These are phyloP conservation scores for Mikania micrantha DNA, from an alignment of 129 eudicot genomes.

Conservation along the genomic window DNA sequence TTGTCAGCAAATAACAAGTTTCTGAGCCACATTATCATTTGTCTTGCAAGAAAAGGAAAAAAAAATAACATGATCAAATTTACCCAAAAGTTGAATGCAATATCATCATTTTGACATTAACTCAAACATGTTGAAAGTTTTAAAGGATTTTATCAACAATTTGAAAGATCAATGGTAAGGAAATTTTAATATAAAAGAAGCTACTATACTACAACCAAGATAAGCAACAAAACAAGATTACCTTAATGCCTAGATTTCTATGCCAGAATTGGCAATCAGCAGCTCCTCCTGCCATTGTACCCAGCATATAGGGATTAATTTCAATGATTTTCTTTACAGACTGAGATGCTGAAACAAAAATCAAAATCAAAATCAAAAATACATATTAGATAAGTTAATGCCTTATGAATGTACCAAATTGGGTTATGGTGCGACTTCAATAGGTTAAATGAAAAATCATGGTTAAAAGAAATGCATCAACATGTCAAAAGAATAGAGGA, in stretches of 20 bases:
- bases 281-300: slow-evolving; percentile 99
- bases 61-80: not conserved
- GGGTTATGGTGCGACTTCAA: not conserved
- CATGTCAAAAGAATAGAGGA: not conserved
- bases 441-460: not conserved
- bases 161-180: not conserved
- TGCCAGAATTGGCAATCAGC: slow-evolving; percentile 99
- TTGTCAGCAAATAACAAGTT: not conserved
- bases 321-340: slow-evolving; percentile 98
- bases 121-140: not conserved
- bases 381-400: not conserved
- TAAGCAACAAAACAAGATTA: slow-evolving; percentile 18
- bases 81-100: not conserved
- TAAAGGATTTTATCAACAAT: not conserved
- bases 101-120: not conserved
- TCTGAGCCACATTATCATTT: not conserved
- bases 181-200: not conserved
- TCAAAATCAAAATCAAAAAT: not conserved
- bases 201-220: not conserved
- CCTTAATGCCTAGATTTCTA: slow-evolving; percentile 96
- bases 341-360: slow-evolving; percentile 63
- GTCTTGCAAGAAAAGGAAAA: not conserved
- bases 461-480: not conserved
- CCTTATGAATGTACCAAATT: not conserved
- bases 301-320: slow-evolving; percentile 95